phyloP scores from a whole-genome alignment of 371 early-diverging fungal species.

The Coemansia sp. region DNA sequence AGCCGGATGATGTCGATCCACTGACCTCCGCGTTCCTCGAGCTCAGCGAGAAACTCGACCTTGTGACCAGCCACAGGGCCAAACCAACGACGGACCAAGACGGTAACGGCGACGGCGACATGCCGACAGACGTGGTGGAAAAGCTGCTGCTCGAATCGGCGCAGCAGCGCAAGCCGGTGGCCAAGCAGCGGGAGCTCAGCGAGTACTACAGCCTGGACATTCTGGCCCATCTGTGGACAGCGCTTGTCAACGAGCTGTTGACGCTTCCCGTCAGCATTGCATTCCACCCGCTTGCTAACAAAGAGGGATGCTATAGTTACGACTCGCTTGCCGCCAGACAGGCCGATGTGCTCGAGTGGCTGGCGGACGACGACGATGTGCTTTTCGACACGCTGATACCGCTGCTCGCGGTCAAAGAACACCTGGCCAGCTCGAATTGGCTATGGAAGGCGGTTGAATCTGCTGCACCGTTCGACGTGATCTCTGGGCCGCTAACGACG shows the following conservation, averaged over 20 bases:
- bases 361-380: constrained; percentile 12
- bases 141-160: constrained; percentile 18
- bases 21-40: background rate
- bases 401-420: constrained; percentile 12
- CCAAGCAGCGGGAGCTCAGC: background rate
- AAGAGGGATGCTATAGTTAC: background rate
- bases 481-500: background rate
- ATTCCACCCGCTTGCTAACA: constrained; percentile 4
- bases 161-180: background rate
- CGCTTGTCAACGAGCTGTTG: constrained; percentile 13
- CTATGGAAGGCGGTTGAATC: constrained; percentile 16
- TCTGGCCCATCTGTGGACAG: constrained; percentile 20
- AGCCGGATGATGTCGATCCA: background rate
- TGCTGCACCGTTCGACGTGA: constrained; percentile 1
- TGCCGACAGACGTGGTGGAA: constrained; percentile 12
- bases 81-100: background rate
- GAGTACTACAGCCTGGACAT: constrained; percentile 16
- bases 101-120: background rate
- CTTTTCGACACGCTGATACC: constrained; percentile 20
- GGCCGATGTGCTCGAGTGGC: constrained; percentile 13
- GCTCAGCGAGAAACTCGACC: constrained; percentile 1
- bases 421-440: constrained; percentile 2
- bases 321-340: background rate
- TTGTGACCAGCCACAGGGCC: no score
- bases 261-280: constrained; percentile 11